phyloP scores from a whole-genome alignment of 345 rosid genomes.

The Punica granatum region DNA sequence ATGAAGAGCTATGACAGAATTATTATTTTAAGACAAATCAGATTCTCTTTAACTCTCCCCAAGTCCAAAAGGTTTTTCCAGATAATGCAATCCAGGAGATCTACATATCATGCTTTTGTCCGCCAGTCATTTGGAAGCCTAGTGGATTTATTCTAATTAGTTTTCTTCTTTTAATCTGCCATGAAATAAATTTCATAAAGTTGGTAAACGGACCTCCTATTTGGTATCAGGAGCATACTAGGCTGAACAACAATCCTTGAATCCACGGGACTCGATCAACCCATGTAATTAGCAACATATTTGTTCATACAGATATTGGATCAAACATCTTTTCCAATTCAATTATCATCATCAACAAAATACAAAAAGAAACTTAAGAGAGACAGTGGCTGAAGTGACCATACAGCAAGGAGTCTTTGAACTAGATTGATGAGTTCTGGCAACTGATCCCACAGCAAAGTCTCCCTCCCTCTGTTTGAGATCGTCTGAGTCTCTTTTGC shows the following conservation, averaged over 20 bases:
- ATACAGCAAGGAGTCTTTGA: conserved; percentile 61
- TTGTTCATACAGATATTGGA: background rate
- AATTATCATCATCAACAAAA: background rate
- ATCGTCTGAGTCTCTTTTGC: conserved; percentile 26
- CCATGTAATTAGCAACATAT: background rate
- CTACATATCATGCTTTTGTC: background rate
- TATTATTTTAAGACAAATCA: background rate
- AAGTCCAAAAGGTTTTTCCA: background rate
- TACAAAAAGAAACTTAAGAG: background rate
- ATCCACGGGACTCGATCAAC: background rate
- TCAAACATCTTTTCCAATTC: background rate
- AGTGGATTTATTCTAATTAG: background rate
- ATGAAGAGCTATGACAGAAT: background rate
- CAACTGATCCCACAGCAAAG: conserved; percentile 57
- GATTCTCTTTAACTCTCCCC: background rate
- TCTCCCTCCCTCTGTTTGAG: conserved; percentile 23
- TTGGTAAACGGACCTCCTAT: background rate
- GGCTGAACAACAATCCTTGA: background rate
- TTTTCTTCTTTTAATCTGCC: background rate
- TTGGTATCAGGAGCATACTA: background rate
- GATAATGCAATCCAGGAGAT: background rate
- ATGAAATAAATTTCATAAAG: background rate
- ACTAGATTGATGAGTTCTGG: conserved; percentile 44
- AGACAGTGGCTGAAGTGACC: conserved; percentile 21
- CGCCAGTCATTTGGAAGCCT: background rate